Percentiles rank a stretch among this genome's conserved stretches.
Evolutionary conservation across 2,329 filamentous ascomycete species (phyloP).

Genomic region (Gnomoniopsis smithogilvyi): DNA sequence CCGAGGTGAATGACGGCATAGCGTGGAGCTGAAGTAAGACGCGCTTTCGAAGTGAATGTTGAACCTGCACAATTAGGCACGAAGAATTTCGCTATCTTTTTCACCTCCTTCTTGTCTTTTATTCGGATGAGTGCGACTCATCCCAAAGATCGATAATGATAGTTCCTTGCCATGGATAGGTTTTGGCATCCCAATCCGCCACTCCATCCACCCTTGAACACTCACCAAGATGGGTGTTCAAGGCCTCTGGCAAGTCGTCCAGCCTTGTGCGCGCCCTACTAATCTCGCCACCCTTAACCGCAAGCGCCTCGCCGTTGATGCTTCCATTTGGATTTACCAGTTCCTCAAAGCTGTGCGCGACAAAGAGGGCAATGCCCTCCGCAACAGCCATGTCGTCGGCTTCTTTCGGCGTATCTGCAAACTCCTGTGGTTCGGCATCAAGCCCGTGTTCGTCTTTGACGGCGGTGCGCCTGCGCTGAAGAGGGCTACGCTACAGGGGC

Average conservation of each 20-base stretch:
- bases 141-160: background rate
- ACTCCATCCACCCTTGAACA: background rate
- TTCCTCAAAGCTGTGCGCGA: slow-evolving; percentile 98
- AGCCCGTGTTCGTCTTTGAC: slow-evolving; percentile 96
- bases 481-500: slow-evolving; percentile 78
- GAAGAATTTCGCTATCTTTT: background rate
- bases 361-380: slow-evolving; percentile 94
- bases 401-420: slow-evolving; percentile 99
- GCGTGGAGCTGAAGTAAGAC: slow-evolving; percentile 1
- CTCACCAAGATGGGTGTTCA: slow-evolving; percentile 81
- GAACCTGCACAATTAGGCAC: background rate
- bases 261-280: slow-evolving; percentile 91
- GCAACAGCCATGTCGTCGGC: slow-evolving; percentile 93
- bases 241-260: slow-evolving; percentile 92
- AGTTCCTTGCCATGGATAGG: background rate
- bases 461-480: slow-evolving; percentile 90
- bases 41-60: background rate
- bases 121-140: background rate
- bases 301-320: slow-evolving; percentile 94
- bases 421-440: slow-evolving; percentile 92
- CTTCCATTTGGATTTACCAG: slow-evolving; percentile 99
- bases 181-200: background rate
- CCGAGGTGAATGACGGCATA: slow-evolving; percentile 13
- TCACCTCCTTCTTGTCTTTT: background rate
- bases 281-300: slow-evolving; percentile 95